Conservation (phyloP, 2,329 filamentous ascomycete species). For the Nigrospora oryzae region DNA sequence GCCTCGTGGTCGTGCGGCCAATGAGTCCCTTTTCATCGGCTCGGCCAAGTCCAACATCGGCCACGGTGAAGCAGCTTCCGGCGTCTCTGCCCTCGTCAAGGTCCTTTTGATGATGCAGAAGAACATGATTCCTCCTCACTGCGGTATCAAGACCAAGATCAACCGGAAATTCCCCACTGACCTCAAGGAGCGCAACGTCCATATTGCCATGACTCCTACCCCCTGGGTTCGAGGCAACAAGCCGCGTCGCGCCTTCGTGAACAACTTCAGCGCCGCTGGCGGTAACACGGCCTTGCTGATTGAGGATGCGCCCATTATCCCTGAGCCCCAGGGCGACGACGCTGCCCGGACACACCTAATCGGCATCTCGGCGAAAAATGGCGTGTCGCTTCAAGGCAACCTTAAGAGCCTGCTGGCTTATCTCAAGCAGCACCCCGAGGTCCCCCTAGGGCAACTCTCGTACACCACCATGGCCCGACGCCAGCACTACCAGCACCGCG, state of each 20-base stretch:
- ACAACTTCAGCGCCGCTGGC: slow-evolving; percentile 46
- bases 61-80: slow-evolving; percentile 31
- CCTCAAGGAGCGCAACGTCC: slow-evolving; percentile 28
- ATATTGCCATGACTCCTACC: slow-evolving; percentile 25
- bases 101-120: slow-evolving; percentile 14
- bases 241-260: slow-evolving; percentile 27
- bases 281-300: slow-evolving; percentile 30
- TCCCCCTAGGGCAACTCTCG: slow-evolving; percentile 43
- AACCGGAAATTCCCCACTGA: slow-evolving; percentile 33
- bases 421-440: slow-evolving; percentile 37
- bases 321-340: slow-evolving; percentile 21
- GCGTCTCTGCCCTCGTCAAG: slow-evolving; percentile 13
- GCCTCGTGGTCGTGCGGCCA: slow-evolving; percentile 29
- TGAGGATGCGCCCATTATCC: slow-evolving; percentile 10
- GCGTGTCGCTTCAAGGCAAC: slow-evolving; percentile 44
- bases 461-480: slow-evolving; percentile 59
- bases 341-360: slow-evolving; percentile 43
- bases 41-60: slow-evolving; percentile 38
- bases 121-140: slow-evolving; percentile 33
- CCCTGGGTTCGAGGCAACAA: slow-evolving; percentile 21
- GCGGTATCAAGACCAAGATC: slow-evolving; percentile 36
- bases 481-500: slow-evolving; percentile 45
- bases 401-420: slow-evolving; percentile 39
- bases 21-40: slow-evolving; percentile 34
- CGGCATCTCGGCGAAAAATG: slow-evolving; percentile 41